These are phyloP conservation scores for Senna siamea DNA, from an alignment of 306 rosid genomes.

Conservation along the genomic window DNA sequence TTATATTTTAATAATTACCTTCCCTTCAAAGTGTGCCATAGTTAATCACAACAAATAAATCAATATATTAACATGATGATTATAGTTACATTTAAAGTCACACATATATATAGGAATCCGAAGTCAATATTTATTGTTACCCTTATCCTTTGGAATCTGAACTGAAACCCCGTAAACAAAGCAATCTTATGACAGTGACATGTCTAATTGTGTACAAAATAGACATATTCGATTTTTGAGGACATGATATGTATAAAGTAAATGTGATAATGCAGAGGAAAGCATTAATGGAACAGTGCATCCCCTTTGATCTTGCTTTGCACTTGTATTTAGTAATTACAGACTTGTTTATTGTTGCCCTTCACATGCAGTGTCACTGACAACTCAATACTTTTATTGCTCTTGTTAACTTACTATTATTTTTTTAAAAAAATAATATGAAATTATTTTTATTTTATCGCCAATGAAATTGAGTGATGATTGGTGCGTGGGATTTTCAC, in stretches of 20 bases:
- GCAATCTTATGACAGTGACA: slow-evolving; percentile 36
- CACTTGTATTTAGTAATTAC: slow-evolving; percentile 10
- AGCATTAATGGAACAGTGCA: slow-evolving; percentile 52
- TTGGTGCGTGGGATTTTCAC: slow-evolving; percentile 52
- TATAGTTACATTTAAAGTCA: slow-evolving; percentile 38
- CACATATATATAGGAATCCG: too few relatives aligned
- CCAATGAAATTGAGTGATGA: slow-evolving; percentile 37
- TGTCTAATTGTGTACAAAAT: too few relatives aligned
- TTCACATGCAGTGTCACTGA: slow-evolving; percentile 60
- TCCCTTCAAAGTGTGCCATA: slow-evolving; percentile 37
- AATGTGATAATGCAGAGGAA: slow-evolving; percentile 26
- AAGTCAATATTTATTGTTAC: slow-evolving; percentile 32
- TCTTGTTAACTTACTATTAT: too few relatives aligned
- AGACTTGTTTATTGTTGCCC: slow-evolving; percentile 42
- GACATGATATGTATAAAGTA: slow-evolving; percentile 25
- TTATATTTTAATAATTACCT: background rate
- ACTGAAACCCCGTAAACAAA: slow-evolving; percentile 35
- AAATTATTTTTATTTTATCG: slow-evolving; percentile 15
- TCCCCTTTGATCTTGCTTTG: slow-evolving; percentile 54
- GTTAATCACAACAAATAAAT: slow-evolving; percentile 30
- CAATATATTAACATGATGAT: slow-evolving; percentile 26
- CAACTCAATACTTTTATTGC: too few relatives aligned
- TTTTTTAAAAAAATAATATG: too few relatives aligned
- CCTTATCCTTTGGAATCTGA: slow-evolving; percentile 37
- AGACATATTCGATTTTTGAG: slow-evolving; percentile 20